These are phyloP conservation scores for Lasiodiplodia theobromae DNA, from an alignment of 2,329 filamentous ascomycete genomes.

Conservation along the genomic window DNA sequence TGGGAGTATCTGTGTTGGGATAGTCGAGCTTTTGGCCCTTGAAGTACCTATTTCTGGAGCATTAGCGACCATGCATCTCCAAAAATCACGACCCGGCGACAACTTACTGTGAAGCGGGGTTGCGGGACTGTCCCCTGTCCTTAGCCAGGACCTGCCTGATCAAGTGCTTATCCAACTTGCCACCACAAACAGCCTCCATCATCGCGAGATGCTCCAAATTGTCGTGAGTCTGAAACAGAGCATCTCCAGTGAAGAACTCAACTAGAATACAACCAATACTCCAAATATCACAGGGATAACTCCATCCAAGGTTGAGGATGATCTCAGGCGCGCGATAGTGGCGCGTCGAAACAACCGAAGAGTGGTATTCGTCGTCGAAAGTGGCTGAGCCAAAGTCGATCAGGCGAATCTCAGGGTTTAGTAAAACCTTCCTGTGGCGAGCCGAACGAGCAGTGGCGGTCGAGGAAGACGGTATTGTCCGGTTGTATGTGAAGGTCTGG, in stretches of 20 bases:
- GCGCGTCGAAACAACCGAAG: conserved; percentile 70
- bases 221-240: conserved; percentile 72
- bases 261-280: conserved; percentile 73
- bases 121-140: conserved; percentile 56
- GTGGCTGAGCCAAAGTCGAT: conserved; percentile 74
- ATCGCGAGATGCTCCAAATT: conserved; percentile 73
- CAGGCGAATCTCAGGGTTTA: conserved; percentile 70
- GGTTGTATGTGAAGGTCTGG: conserved; percentile 74
- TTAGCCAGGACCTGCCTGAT: conserved; percentile 61
- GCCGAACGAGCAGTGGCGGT: conserved; percentile 64
- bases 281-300: conserved; percentile 73
- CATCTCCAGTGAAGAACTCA: conserved; percentile 73
- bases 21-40: conserved; percentile 66
- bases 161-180: conserved; percentile 62
- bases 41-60: conserved; percentile 58
- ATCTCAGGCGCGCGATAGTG: conserved; percentile 73
- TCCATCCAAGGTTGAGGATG: conserved; percentile 72
- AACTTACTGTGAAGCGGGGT: conserved; percentile 64
- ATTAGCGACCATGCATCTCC: conserved; percentile 44
- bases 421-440: conserved; percentile 67
- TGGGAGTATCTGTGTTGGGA: conserved; percentile 67
- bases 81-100: conserved; percentile 6
- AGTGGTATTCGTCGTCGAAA: conserved; percentile 73
- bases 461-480: conserved; percentile 70
- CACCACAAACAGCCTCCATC: conserved; percentile 70